Percentiles rank a stretch among this genome's conserved stretches.
These are phyloP conservation scores for Phalaenopsis aphrodite DNA, from an alignment of 106 monocot genomes.

Conservation along the genomic window DNA sequence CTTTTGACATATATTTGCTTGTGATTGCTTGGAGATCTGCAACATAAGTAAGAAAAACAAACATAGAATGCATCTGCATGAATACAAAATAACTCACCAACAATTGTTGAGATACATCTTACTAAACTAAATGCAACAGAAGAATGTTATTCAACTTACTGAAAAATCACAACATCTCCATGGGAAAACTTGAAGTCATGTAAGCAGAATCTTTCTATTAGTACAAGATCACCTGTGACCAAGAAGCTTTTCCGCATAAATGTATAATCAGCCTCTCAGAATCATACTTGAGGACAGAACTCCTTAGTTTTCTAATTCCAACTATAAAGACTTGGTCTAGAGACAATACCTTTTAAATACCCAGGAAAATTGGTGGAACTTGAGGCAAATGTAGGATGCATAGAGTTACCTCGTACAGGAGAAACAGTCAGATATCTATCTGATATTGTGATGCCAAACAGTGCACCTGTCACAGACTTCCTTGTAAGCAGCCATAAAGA, in stretches of 20 bases:
- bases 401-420: slow-evolving; percentile 58
- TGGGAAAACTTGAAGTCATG: slow-evolving; percentile 65
- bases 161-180: slow-evolving; percentile 78
- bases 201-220: slow-evolving; percentile 70
- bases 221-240: slow-evolving; percentile 44
- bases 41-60: slow-evolving; percentile 1
- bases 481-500: slow-evolving; percentile 39
- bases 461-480: slow-evolving; percentile 23
- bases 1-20: slow-evolving; percentile 54
- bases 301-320: background rate
- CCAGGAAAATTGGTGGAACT: slow-evolving; percentile 20
- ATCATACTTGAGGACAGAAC: background rate
- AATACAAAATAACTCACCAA: background rate
- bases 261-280: background rate
- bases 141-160: slow-evolving; percentile 22
- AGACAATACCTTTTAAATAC: slow-evolving; percentile 36
- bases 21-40: slow-evolving; percentile 49
- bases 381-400: slow-evolving; percentile 67
- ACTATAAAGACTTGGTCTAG: background rate
- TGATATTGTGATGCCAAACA: slow-evolving; percentile 62
- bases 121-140: background rate
- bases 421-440: slow-evolving; percentile 55
- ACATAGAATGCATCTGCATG: background rate
- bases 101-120: background rate
- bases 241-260: slow-evolving; percentile 13